phyloP scores from a whole-genome alignment of 2,329 filamentous ascomycete species.

The Mariannaea elegans region DNA sequence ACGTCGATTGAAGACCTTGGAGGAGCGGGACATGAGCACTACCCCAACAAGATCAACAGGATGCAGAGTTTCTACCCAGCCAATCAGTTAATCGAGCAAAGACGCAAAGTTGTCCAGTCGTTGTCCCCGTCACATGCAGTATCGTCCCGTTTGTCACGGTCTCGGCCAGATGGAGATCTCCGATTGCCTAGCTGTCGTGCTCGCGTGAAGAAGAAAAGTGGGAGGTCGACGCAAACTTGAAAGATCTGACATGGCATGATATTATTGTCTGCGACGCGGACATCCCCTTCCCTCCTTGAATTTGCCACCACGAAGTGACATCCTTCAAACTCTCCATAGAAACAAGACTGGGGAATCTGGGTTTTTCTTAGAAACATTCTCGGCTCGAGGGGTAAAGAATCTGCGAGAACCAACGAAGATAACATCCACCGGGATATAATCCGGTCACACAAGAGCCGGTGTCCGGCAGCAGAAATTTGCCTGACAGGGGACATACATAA shows the following conservation, averaged over 20 bases:
- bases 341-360: constrained; percentile 9
- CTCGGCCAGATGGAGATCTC: constrained; percentile 24
- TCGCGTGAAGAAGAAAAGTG: not conserved
- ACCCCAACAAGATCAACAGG: not conserved
- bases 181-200: constrained; percentile 11
- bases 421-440: constrained; percentile 29
- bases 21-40: too few relatives aligned
- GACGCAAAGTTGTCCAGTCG: constrained; percentile 3
- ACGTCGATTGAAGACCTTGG: too few relatives aligned
- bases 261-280: constrained; percentile 4
- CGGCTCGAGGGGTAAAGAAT: constrained; percentile 4
- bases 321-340: not conserved
- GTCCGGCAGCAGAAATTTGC: constrained; percentile 25
- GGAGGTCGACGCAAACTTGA: not conserved
- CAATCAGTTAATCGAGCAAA: constrained; percentile 15
- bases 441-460: constrained; percentile 29
- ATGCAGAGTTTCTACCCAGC: not conserved
- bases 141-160: not conserved
- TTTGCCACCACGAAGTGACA: constrained; percentile 6
- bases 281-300: not conserved
- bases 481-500: constrained; percentile 16
- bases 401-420: constrained; percentile 10
- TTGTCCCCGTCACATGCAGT: constrained; percentile 9
- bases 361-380: constrained; percentile 9
- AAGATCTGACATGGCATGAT: constrained; percentile 26